A percentile compares a stretch with the other conserved stretches of the same genome.
These are phyloP conservation scores for Quillaja saponaria DNA, from an alignment of 306 rosid species.

Conservation along the genomic window DNA sequence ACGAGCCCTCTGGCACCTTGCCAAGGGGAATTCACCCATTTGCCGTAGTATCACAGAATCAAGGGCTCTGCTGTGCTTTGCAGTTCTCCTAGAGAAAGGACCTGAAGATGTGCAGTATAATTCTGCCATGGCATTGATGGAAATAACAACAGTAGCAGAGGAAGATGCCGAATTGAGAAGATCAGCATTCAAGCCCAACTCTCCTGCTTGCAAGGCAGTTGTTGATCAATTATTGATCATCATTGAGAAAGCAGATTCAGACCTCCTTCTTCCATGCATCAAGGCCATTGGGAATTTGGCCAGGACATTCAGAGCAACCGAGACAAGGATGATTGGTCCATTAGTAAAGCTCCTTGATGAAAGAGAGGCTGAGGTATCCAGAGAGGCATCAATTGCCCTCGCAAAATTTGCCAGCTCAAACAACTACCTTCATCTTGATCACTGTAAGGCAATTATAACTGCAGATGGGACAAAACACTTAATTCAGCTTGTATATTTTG, in stretches of 20 bases:
- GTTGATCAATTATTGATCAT: constrained; percentile 75
- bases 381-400: constrained; percentile 73
- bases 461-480: constrained; percentile 78
- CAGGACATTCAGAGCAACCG: constrained; percentile 80
- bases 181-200: constrained; percentile 88
- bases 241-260: constrained; percentile 66
- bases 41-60: constrained; percentile 91
- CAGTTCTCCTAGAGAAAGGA: constrained; percentile 82
- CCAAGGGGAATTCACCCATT: constrained; percentile 64
- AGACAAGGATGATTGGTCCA: constrained; percentile 79
- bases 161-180: constrained; percentile 75
- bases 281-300: constrained; percentile 81
- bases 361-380: constrained; percentile 60
- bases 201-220: constrained; percentile 92
- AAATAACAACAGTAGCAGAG: constrained; percentile 87
- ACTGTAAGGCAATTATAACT: constrained; percentile 74
- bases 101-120: constrained; percentile 60
- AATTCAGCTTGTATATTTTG: constrained; percentile 87
- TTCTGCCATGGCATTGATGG: constrained; percentile 95
- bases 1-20: constrained; percentile 74
- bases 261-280: constrained; percentile 75
- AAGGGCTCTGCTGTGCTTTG: constrained; percentile 82
- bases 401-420: constrained; percentile 69
- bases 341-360: constrained; percentile 83
- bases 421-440: constrained; percentile 79